Percentiles rank a stretch among this genome's conserved stretches.
These are phyloP conservation scores for Schwanniomyces occidentalis DNA, from an alignment of 805 yeast species.

Conservation along the genomic window DNA sequence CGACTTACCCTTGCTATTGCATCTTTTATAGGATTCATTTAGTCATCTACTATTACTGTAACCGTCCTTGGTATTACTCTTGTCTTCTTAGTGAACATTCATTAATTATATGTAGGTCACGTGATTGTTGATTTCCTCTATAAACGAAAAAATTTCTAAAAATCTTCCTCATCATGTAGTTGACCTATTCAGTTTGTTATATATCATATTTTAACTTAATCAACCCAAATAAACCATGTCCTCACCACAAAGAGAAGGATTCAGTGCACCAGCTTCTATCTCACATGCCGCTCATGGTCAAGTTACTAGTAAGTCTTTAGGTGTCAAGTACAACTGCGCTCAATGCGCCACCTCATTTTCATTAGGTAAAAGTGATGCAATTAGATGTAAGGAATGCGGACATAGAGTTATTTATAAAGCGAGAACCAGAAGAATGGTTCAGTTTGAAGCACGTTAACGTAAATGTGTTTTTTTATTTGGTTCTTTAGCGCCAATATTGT, in stretches of 20 bases:
- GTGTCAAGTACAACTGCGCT: constrained; percentile 93
- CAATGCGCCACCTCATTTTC: constrained; percentile 91
- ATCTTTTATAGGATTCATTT: constrained; percentile 32
- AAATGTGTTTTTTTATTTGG: too few species aligned
- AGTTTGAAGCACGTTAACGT: constrained; percentile 47
- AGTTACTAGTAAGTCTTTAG: constrained; percentile 60
- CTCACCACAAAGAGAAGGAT: constrained; percentile 76
- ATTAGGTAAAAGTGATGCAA: constrained; percentile 90
- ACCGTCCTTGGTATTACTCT: not conserved
- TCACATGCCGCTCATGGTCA: constrained; percentile 83
- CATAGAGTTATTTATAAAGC: constrained; percentile 97
- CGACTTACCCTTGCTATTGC: constrained; percentile 36
- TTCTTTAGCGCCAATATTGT: too few species aligned
- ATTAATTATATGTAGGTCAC: too few species aligned
- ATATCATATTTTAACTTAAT: not conserved
- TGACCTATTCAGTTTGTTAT: too few species aligned
- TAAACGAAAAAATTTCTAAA: too few species aligned
- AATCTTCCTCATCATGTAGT: too few species aligned
- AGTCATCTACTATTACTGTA: too few species aligned
- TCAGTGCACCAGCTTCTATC: constrained; percentile 75
- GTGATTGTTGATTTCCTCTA: too few species aligned
- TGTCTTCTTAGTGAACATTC: not conserved
- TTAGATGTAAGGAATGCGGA: constrained; percentile 97
- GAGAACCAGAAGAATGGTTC: constrained; percentile 93
- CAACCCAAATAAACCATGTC: constrained; percentile 26